These are phyloP conservation scores for Chamaecrista fasciculata DNA, from an alignment of 306 rosid genomes.

Conservation along the genomic window DNA sequence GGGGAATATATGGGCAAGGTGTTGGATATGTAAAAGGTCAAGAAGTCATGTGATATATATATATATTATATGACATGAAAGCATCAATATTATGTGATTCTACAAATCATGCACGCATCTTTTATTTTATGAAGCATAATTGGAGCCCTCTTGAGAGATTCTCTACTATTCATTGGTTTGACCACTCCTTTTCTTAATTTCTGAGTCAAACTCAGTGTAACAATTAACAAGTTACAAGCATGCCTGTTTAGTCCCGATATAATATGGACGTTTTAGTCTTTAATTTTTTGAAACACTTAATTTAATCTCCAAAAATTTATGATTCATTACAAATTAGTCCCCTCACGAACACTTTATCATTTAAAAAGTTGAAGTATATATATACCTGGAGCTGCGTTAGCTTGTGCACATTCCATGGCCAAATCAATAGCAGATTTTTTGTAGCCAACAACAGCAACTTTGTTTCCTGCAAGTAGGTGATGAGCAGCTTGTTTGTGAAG, in stretches of 20 bases:
- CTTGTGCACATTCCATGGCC: slow-evolving; percentile 54
- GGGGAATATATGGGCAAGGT: too few species aligned
- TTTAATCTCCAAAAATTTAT: too few species aligned
- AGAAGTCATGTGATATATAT: not conserved
- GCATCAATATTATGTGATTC: not conserved
- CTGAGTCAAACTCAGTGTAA: not conserved
- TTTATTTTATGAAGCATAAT: too few species aligned
- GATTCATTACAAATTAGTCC: too few species aligned
- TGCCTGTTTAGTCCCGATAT: too few species aligned
- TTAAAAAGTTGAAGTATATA: too few species aligned
- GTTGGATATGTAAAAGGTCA: too few species aligned
- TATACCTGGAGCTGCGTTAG: slow-evolving; percentile 38
- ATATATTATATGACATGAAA: not conserved
- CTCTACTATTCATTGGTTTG: not conserved
- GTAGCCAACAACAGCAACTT: slow-evolving; percentile 54
- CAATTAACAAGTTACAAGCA: not conserved
- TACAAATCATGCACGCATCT: not conserved
- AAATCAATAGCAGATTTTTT: slow-evolving; percentile 60
- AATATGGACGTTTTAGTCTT: too few species aligned
- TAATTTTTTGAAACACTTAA: too few species aligned
- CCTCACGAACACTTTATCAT: not conserved
- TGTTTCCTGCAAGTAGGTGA: slow-evolving; percentile 43
- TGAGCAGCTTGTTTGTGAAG: slow-evolving; percentile 42
- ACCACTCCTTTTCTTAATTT: not conserved
- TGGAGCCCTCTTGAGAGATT: too few species aligned